Evolutionary conservation across 106 monocot genomes (phyloP), one percentile per base, ranked within the genome.

Genomic region (Apostasia ramifera): DNA sequence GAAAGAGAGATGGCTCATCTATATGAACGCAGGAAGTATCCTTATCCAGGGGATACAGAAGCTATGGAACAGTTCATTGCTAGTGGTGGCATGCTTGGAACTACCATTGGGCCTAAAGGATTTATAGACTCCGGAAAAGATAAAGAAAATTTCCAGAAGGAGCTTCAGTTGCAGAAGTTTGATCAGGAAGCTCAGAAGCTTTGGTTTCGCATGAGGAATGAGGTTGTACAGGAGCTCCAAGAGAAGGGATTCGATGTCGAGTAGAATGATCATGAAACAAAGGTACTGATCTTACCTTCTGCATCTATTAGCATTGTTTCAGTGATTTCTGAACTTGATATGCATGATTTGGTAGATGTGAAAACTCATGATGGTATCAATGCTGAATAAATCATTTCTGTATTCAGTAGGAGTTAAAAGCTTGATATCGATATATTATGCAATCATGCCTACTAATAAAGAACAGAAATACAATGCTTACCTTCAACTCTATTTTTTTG

Each of bases 111-210:
- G 26, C 93, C 98, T 50, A 93, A 93, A 76, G 93, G 98, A 26
- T 78, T 82, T 53, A 61, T 79, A 40, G 97, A 98, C 63, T 57
- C 76, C 1, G 82, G 73, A 8, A 83, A 81, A 61, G 98, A 90
- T 69, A 67, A 81, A 47, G 98, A 90, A 1, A 90, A 78, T 68
- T 80, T 99, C 73, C 83, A 90, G 76, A 93, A 93, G 73, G 85
- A 90, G 60, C 55, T 99, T 76, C 92, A 90, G 74, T 78, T 72
- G 0, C 77, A 90, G 79, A 99, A 93, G 71, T 83, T 93, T 55
- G 98, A 99, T 14, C 98, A 99, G 71, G 98, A 99, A 70, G 85
- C 98, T 44, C 83, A 87, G 70, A 99, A 99, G 71, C 81, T 98
- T 0, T 99, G 93, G 98, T 66, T 88, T 65, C 85, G 98, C 50